These are phyloP conservation scores for Talaromyces liani DNA, from an alignment of 495 filamentous ascomycete species.

Conservation along the genomic window DNA sequence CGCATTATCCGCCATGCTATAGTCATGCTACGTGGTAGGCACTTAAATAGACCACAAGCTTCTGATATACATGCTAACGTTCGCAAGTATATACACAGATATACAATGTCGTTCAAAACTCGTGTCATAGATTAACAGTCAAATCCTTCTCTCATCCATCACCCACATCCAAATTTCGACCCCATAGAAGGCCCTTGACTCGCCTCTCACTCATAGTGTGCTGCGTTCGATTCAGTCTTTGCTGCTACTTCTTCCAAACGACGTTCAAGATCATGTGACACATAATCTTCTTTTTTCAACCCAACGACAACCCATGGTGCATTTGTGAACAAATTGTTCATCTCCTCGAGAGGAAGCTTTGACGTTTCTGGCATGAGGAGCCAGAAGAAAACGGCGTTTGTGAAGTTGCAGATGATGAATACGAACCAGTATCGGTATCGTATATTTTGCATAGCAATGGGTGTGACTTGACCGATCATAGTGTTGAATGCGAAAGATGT, in stretches of 20 bases:
- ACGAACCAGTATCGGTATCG: conserved; percentile 49
- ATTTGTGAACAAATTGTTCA: conserved; percentile 63
- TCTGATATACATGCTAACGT: background rate
- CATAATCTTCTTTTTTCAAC: conserved; percentile 27
- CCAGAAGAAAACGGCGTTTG: conserved; percentile 59
- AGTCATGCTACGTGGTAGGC: background rate
- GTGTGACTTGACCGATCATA: conserved; percentile 64
- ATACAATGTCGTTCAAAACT: background rate
- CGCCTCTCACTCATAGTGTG: conserved; percentile 13
- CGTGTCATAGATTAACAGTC: background rate
- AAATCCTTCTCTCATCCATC: background rate
- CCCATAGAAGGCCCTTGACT: background rate
- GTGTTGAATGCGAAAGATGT: conserved; percentile 63
- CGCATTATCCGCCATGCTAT: background rate
- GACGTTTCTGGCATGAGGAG: conserved; percentile 56
- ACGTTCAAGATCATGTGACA: conserved; percentile 31
- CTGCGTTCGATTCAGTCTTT: conserved; percentile 19
- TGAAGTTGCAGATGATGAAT: conserved; percentile 48
- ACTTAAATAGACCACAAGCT: background rate
- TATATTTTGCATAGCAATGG: conserved; percentile 46
- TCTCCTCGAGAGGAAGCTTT: conserved; percentile 59
- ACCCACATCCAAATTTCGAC: background rate
- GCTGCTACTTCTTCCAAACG: conserved; percentile 31
- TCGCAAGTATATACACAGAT: background rate
- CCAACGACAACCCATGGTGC: conserved; percentile 57